A percentile compares a stretch with the other conserved stretches of the same genome.
Evolutionary conservation across 208 protist species (phyloP).

Genomic region (Trichomonas tenax): DNA sequence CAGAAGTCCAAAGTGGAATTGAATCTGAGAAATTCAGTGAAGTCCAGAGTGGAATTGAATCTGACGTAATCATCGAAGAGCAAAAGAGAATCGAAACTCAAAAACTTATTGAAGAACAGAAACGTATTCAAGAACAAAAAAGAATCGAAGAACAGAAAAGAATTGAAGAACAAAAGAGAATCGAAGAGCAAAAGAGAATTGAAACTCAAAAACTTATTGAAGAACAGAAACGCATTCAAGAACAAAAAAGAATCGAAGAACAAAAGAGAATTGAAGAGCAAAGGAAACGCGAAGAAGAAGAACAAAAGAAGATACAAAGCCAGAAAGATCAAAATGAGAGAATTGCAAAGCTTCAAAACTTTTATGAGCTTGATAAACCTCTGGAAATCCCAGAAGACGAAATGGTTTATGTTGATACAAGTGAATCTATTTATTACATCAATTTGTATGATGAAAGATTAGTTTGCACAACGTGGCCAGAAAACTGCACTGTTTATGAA

Average conservation of each 20-base stretch:
- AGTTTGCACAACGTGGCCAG: background rate
- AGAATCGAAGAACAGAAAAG: too few relatives aligned
- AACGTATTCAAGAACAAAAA: too few relatives aligned
- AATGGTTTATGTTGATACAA: background rate
- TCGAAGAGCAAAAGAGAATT: background rate
- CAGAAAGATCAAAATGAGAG: background rate
- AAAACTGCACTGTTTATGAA: background rate
- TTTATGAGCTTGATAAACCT: background rate
- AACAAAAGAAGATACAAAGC: too few relatives aligned
- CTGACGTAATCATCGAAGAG: too few relatives aligned
- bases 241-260: background rate
- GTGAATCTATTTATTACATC: background rate
- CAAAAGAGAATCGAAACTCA: too few relatives aligned
- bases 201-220: background rate
- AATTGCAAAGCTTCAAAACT: background rate
- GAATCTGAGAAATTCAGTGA: too few relatives aligned
- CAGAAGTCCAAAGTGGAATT: too few relatives aligned
- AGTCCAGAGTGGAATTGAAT: too few relatives aligned
- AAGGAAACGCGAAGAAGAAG: too few relatives aligned
- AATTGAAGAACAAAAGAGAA: too few relatives aligned
- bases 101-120: too few relatives aligned
- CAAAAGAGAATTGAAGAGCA: too few relatives aligned
- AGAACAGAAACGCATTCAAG: background rate
- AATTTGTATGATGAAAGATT: background rate
- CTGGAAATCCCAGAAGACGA: background rate